Conservation (phyloP, 164 flowering plant genomes). For the Sextonia rubra region DNA sequence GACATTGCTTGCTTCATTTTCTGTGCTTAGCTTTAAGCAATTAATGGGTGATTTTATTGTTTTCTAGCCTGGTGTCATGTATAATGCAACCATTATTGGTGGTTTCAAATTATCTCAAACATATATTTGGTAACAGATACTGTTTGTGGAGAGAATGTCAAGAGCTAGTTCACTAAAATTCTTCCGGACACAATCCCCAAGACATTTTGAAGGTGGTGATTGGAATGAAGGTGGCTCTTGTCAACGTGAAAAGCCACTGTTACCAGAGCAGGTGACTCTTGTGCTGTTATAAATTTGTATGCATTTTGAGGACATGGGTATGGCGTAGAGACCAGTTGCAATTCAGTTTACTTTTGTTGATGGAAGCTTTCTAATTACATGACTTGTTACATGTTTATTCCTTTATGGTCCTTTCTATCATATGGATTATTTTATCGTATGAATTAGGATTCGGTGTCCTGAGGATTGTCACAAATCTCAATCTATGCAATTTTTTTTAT, state of each 20-base stretch:
- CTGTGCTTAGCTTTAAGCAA: background rate
- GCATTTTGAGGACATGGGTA: background rate
- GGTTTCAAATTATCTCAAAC: background rate
- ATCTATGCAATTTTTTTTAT: no score
- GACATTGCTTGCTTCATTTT: background rate
- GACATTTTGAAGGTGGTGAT: conserved; percentile 99
- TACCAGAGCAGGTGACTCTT: conserved; percentile 46
- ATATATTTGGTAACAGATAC: conserved; percentile 25
- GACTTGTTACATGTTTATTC: no score
- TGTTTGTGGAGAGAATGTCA: conserved; percentile 46
- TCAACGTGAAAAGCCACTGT: conserved; percentile 53
- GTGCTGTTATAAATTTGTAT: background rate
- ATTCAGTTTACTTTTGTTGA: background rate
- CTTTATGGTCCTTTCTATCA: background rate
- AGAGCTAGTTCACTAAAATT: conserved; percentile 39
- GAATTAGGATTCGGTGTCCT: background rate
- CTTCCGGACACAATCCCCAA: conserved; percentile 90
- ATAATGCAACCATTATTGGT: background rate
- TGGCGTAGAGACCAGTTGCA: background rate
- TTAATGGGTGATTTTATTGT: background rate
- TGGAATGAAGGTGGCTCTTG: conserved; percentile 98
- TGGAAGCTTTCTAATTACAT: background rate
- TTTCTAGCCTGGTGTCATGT: background rate
- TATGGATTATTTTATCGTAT: background rate
- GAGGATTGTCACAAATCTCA: no score